These are phyloP conservation scores for Musa balbisiana DNA, from an alignment of 202 grass and related monocot species.

Conservation along the genomic window DNA sequence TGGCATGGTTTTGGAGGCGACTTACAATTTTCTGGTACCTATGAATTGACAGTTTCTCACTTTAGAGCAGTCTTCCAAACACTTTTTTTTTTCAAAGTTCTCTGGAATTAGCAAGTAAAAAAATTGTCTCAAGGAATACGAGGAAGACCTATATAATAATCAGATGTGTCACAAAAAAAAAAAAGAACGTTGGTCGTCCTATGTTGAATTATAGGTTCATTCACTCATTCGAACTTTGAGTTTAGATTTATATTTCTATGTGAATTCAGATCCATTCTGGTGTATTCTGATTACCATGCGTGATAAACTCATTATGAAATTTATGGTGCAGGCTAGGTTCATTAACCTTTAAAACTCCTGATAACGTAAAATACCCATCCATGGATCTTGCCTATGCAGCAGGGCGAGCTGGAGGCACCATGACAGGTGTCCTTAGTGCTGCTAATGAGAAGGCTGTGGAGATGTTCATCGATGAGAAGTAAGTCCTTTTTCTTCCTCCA, in stretches of 20 bases:
- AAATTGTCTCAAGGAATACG: not conserved
- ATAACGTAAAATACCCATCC: conserved; percentile 88
- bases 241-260: not conserved
- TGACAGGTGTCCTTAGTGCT: conserved; percentile 97
- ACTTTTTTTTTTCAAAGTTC: too few species aligned
- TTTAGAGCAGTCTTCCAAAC: too few species aligned
- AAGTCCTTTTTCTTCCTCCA: conserved; percentile 23
- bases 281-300: not conserved
- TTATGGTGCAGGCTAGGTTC: conserved; percentile 60
- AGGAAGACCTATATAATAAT: not conserved
- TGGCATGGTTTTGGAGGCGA: too few species aligned
- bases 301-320: not conserved
- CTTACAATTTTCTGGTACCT: too few species aligned
- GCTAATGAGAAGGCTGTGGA: conserved; percentile 99
- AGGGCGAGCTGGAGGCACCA: conserved; percentile 86
- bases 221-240: not conserved
- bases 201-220: too few species aligned
- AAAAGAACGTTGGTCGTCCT: too few species aligned
- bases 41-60: too few species aligned
- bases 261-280: not conserved
- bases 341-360: conserved; percentile 80
- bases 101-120: not conserved
- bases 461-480: conserved; percentile 93
- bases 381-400: conserved; percentile 89
- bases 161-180: not conserved